A percentile compares a stretch with the other conserved stretches of the same genome.
Conservation (phyloP, 106 monocot genomes). For the Gastrodia elata region DNA sequence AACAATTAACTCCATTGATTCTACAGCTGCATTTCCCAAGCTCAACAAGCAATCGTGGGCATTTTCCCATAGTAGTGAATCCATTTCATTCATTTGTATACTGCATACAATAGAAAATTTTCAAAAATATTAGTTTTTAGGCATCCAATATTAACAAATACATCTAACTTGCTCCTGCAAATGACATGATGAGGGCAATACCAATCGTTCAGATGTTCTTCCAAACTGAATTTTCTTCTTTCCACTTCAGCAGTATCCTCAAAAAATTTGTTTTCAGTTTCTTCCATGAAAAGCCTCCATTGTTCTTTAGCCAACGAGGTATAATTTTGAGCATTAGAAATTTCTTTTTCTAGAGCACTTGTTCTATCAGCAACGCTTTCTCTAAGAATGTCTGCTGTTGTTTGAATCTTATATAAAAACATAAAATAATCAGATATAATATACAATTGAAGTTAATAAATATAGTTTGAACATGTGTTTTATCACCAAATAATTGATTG, state of each 20-base stretch:
- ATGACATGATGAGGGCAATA: constrained; percentile 17
- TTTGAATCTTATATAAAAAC: constrained; percentile 53
- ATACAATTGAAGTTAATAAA: neutral
- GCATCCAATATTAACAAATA: neutral
- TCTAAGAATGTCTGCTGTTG: constrained; percentile 51
- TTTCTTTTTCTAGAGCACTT: constrained; percentile 54
- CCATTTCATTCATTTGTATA: constrained; percentile 52
- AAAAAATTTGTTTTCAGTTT: constrained; percentile 51
- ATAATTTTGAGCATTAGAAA: constrained; percentile 46
- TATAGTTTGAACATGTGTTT: neutral
- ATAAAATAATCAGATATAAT: neutral
- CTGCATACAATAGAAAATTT: constrained; percentile 22
- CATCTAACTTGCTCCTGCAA: neutral
- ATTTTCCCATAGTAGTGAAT: constrained; percentile 62
- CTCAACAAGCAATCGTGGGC: constrained; percentile 60
- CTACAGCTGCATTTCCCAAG: constrained; percentile 48
- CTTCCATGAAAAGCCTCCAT: constrained; percentile 58
- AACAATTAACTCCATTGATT: constrained; percentile 62
- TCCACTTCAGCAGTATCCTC: constrained; percentile 60
- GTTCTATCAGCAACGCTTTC: constrained; percentile 50
- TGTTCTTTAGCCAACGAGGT: constrained; percentile 54
- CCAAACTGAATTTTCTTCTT: constrained; percentile 40
- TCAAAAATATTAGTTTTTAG: neutral
- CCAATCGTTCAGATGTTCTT: constrained; percentile 65
- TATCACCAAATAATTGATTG: neutral